Percentiles rank a stretch among this genome's conserved stretches.
These are phyloP conservation scores for Heliosperma pusillum DNA, from an alignment of 148 eudicot genomes.

Conservation along the genomic window DNA sequence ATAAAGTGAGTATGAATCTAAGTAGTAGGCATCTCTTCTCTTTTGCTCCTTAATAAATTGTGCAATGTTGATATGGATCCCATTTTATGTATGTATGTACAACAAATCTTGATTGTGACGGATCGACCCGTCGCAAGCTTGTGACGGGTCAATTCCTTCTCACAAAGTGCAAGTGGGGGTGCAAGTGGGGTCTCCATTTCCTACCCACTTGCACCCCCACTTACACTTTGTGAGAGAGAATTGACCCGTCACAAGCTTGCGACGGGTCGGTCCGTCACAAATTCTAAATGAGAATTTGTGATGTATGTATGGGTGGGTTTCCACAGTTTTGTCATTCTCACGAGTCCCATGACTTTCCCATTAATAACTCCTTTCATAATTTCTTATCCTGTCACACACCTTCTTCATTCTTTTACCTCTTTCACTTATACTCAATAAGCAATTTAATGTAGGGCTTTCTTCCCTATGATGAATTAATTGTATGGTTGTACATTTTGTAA, in stretches of 20 bases:
- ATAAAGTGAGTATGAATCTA: constrained; percentile 2
- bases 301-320: constrained; percentile 4
- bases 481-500: background rate
- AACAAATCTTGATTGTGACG: no score
- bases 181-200: no score
- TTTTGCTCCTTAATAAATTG: constrained; percentile 31
- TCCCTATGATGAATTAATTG: background rate
- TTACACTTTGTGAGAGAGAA: no score
- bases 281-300: no score
- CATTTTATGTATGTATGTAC: constrained; percentile 6
- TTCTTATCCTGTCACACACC: background rate
- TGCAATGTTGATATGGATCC: constrained; percentile 27
- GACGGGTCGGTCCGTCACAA: no score
- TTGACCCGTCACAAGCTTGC: no score
- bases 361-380: background rate
- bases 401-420: background rate
- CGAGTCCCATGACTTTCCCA: constrained; percentile 26
- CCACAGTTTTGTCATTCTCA: constrained; percentile 26
- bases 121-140: no score
- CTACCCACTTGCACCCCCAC: no score
- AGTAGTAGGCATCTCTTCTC: background rate
- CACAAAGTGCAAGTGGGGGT: no score
- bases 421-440: background rate
- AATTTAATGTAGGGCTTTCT: background rate
- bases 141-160: no score